These are phyloP conservation scores for Botrytis galanthina DNA, from an alignment of 2,329 filamentous ascomycete species.

Conservation along the genomic window DNA sequence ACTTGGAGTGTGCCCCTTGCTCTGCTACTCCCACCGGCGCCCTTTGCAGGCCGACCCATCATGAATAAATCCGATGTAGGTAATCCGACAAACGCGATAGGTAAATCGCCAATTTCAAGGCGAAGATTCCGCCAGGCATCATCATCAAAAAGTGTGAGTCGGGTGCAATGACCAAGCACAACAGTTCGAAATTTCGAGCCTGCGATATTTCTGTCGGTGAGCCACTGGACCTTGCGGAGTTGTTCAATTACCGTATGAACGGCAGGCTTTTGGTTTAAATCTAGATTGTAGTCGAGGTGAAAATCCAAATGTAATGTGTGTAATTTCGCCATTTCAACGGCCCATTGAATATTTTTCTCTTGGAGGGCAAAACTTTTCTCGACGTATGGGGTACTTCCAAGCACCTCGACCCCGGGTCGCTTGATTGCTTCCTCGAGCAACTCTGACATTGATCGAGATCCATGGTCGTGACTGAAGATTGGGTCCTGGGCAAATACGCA, in stretches of 20 bases:
- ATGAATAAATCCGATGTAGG: slow-evolving; percentile 72
- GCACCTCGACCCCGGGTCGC: slow-evolving; percentile 50
- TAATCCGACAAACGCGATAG: slow-evolving; percentile 65
- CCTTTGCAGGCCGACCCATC: slow-evolving; percentile 52
- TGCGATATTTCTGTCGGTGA: slow-evolving; percentile 23
- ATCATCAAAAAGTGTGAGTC: slow-evolving; percentile 55
- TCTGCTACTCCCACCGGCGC: slow-evolving; percentile 35
- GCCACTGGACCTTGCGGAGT: slow-evolving; percentile 53
- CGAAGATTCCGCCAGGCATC: slow-evolving; percentile 51
- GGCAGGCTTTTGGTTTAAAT: slow-evolving; percentile 48
- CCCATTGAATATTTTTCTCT: slow-evolving; percentile 59
- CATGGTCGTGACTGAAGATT: slow-evolving; percentile 55
- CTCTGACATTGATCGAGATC: slow-evolving; percentile 50
- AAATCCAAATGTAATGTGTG: slow-evolving; percentile 61
- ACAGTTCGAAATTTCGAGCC: slow-evolving; percentile 49
- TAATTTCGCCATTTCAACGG: slow-evolving; percentile 52
- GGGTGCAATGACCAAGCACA: slow-evolving; percentile 66
- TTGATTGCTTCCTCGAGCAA: slow-evolving; percentile 49
- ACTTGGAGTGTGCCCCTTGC: slow-evolving; percentile 62
- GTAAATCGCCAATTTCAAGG: slow-evolving; percentile 50
- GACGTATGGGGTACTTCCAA: slow-evolving; percentile 71
- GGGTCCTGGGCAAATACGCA: slow-evolving; percentile 71
- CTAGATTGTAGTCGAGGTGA: slow-evolving; percentile 69
- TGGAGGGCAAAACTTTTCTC: slow-evolving; percentile 49
- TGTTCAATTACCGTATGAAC: slow-evolving; percentile 53